Evolutionary conservation across 371 early-diverging fungal species (phyloP).

Genomic region (Mortierella sp.): DNA sequence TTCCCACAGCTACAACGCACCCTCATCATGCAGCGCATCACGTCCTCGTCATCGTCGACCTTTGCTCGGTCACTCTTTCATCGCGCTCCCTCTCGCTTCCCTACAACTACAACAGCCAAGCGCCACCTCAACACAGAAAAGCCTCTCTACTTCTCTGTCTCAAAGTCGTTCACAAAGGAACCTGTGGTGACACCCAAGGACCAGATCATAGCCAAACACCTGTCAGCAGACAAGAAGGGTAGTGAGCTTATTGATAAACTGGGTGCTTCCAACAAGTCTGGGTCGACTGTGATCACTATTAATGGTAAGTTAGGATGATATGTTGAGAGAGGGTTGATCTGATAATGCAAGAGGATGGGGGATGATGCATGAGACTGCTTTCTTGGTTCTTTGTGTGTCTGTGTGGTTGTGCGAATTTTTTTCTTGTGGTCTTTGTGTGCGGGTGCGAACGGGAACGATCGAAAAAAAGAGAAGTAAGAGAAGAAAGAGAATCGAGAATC

Average conservation of each 20-base stretch:
- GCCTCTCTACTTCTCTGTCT: conserved; percentile 25
- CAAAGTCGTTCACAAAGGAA: conserved; percentile 7
- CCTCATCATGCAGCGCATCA: conserved; percentile 22
- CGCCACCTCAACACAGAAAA: conserved; percentile 26
- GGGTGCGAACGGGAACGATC: background rate
- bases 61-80: background rate
- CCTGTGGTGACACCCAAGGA: background rate
- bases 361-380: background rate
- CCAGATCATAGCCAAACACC: background rate
- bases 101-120: background rate
- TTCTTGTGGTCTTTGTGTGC: background rate
- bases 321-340: background rate
- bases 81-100: background rate
- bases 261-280: conserved; percentile 11
- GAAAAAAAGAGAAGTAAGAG: too few species aligned
- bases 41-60: background rate
- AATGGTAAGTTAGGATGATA: conserved; percentile 20
- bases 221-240: conserved; percentile 21
- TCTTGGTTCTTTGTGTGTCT: background rate
- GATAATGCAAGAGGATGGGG: background rate
- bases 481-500: background rate
- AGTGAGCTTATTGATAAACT: conserved; percentile 34
- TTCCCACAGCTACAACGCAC: background rate
- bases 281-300: conserved; percentile 35
- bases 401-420: background rate